phyloP scores from a whole-genome alignment of 2,329 filamentous ascomycete species.

The Aspergillus pseudoterreus region DNA sequence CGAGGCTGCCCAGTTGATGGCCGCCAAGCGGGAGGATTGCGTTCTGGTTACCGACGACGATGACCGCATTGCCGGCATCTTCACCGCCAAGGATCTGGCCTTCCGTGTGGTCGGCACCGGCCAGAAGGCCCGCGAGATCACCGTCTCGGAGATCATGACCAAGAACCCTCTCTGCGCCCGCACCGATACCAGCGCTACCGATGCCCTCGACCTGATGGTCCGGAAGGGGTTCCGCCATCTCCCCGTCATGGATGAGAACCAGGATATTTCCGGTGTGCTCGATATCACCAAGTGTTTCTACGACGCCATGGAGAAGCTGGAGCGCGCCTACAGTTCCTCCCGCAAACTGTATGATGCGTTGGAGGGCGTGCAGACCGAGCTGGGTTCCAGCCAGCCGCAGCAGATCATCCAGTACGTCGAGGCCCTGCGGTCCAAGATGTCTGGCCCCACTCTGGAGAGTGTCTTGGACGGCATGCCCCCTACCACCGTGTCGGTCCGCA shows the following conservation, averaged over 20 bases:
- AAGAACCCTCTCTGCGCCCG: slow-evolving; percentile 97
- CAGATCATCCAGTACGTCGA: slow-evolving; percentile 99
- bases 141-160: slow-evolving; percentile 98
- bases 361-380: slow-evolving; percentile 94
- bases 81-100: slow-evolving; percentile 96
- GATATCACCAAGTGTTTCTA: slow-evolving; percentile 99
- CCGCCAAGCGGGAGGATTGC: slow-evolving; percentile 96
- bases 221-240: slow-evolving; percentile 96
- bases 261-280: slow-evolving; percentile 95
- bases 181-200: slow-evolving; percentile 96
- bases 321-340: slow-evolving; percentile 96
- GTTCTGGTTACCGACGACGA: slow-evolving; percentile 97
- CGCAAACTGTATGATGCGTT: slow-evolving; percentile 95
- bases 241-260: slow-evolving; percentile 99
- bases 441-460: slow-evolving; percentile 89
- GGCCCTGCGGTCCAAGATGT: slow-evolving; percentile 93
- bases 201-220: slow-evolving; percentile 96
- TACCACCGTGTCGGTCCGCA: slow-evolving; percentile 90
- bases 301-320: slow-evolving; percentile 99
- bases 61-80: slow-evolving; percentile 96
- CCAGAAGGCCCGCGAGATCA: slow-evolving; percentile 82
- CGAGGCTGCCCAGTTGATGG: slow-evolving; percentile 97
- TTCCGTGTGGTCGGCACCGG: slow-evolving; percentile 93
- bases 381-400: slow-evolving; percentile 92
- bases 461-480: slow-evolving; percentile 89